These are phyloP conservation scores for Rosa rugosa DNA, from an alignment of 306 rosid genomes.

Conservation along the genomic window DNA sequence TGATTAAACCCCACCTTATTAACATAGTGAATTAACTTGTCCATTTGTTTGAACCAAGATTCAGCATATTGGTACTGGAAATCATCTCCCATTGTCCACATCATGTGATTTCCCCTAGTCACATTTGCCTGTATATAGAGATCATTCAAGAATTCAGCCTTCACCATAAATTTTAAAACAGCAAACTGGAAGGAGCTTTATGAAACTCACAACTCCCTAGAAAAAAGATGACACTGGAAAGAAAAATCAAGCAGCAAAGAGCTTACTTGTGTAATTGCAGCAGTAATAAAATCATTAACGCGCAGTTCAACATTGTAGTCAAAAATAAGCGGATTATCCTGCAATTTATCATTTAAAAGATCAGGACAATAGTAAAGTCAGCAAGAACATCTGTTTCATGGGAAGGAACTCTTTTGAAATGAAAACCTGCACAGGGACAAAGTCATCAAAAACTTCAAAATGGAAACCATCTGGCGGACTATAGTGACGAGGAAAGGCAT, in stretches of 20 bases:
- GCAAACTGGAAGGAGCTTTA: background rate
- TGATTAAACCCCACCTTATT: constrained; percentile 51
- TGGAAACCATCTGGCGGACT: constrained; percentile 66
- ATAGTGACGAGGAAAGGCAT: constrained; percentile 74
- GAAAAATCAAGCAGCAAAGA: constrained; percentile 12
- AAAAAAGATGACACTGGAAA: background rate
- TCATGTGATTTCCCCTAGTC: constrained; percentile 79
- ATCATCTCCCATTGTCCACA: constrained; percentile 99
- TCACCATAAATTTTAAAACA: background rate
- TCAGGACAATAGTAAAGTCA: constrained; percentile 5
- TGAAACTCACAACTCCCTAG: background rate
- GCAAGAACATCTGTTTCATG: background rate
- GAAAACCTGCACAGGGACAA: constrained; percentile 64
- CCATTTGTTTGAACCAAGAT: constrained; percentile 92
- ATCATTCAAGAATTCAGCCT: constrained; percentile 16
- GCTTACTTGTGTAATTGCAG: constrained; percentile 56
- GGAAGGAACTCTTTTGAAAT: constrained; percentile 12
- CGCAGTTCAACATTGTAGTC: constrained; percentile 66
- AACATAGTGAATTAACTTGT: constrained; percentile 81
- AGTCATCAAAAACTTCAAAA: constrained; percentile 55
- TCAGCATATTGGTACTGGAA: constrained; percentile 90
- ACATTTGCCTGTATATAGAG: constrained; percentile 61
- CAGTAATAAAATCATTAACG: constrained; percentile 59
- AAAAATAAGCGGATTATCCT: constrained; percentile 74
- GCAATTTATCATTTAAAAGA: constrained; percentile 31